phyloP scores from a whole-genome alignment of 176 grass and related monocot species.

The Oryza coarctata region DNA sequence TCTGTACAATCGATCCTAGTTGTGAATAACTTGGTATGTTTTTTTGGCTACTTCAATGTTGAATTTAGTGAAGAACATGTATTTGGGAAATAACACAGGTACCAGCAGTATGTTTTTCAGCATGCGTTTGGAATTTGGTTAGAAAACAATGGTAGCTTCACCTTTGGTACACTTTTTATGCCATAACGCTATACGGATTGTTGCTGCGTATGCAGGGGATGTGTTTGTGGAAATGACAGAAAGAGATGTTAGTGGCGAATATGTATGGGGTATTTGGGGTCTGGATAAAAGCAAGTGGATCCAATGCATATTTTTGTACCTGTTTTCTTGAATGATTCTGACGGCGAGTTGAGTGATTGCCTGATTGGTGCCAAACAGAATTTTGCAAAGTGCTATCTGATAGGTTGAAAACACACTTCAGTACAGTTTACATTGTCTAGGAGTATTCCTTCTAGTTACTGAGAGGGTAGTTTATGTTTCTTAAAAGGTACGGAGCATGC shows the following conservation, averaged over 20 bases:
- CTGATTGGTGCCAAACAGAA: not conserved
- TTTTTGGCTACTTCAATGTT: too few species aligned
- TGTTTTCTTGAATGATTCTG: not conserved
- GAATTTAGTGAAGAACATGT: too few species aligned
- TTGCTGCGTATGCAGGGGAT: not conserved
- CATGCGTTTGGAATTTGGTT: too few species aligned
- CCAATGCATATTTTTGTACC: too few species aligned
- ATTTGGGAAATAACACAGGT: too few species aligned
- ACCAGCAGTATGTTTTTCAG: too few species aligned
- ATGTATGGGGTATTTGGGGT: not conserved
- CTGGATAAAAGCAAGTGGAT: not conserved
- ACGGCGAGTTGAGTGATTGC: too few species aligned
- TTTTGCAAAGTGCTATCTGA: not conserved
- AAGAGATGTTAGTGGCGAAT: not conserved
- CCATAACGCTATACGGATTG: too few species aligned
- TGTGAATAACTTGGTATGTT: too few species aligned
- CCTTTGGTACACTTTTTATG: too few species aligned
- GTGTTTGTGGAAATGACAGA: not conserved
- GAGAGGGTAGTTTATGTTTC: not conserved
- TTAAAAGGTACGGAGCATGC: not conserved
- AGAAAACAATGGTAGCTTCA: too few species aligned
- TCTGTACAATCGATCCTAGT: too few species aligned
- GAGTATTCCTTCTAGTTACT: not conserved
- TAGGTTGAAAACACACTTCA: not conserved
- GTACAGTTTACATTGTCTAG: not conserved